phyloP scores from a whole-genome alignment of 352 stramenopile species.

The Phytophthora boehmeriae region DNA sequence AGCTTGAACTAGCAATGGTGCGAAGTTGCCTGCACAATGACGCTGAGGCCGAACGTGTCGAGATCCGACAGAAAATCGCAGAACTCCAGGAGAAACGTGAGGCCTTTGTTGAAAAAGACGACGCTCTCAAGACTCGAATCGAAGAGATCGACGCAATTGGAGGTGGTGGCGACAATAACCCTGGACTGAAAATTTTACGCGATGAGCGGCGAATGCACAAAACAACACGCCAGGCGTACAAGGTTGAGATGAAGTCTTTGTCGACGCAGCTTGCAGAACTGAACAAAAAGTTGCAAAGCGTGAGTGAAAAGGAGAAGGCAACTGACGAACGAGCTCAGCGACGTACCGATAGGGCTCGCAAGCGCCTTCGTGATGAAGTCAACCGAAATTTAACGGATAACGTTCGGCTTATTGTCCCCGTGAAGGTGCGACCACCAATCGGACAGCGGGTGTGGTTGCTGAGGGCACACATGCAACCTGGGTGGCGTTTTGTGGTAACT shows the following conservation, averaged over 20 bases:
- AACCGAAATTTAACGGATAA: constrained; percentile 11
- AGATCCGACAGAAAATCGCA: constrained; percentile 22
- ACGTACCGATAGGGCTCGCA: constrained; percentile 23
- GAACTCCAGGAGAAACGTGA: constrained; percentile 25
- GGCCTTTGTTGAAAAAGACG: constrained; percentile 35
- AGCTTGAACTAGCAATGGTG: constrained; percentile 30
- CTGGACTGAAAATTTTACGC: constrained; percentile 27
- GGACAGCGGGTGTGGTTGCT: constrained; percentile 38
- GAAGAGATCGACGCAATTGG: constrained; percentile 62
- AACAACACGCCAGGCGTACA: constrained; percentile 47
- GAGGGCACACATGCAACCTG: constrained; percentile 28
- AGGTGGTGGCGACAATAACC: constrained; percentile 30
- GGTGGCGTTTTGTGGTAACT: constrained; percentile 20
- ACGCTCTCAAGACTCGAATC: constrained; percentile 45
- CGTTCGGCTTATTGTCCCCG: background rate
- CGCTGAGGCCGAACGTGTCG: constrained; percentile 9
- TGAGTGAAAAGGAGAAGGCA: constrained; percentile 34
- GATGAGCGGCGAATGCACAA: constrained; percentile 52
- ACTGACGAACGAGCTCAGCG: constrained; percentile 27
- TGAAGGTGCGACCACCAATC: background rate
- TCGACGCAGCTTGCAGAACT: constrained; percentile 16
- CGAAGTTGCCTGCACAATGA: constrained; percentile 23
- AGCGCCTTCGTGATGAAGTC: constrained; percentile 28
- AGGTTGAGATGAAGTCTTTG: constrained; percentile 46
- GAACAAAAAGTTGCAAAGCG: constrained; percentile 28